Evolutionary conservation across 345 rosid genomes (phyloP).

Genomic region (Excoecaria cochinchinensis): DNA sequence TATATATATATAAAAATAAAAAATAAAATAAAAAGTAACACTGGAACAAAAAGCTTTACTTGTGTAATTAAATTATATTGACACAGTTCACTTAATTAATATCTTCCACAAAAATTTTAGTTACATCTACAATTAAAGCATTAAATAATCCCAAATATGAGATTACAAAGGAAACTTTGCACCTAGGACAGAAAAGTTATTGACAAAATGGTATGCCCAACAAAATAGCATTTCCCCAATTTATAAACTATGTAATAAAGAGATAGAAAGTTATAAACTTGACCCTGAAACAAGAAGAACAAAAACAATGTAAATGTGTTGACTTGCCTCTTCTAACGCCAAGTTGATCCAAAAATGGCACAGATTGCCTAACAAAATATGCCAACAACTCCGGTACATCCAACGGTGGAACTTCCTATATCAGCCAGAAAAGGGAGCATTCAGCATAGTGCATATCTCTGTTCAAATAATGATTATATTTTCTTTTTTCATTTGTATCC

Average conservation of each 20-base stretch:
- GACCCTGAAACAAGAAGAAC: not conserved
- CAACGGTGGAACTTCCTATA: conserved; percentile 77
- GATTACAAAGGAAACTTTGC: not conserved
- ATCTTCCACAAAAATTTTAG: not conserved
- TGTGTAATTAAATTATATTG: not conserved
- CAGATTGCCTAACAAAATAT: conserved; percentile 83
- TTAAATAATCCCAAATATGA: not conserved
- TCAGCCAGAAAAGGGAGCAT: conserved; percentile 9
- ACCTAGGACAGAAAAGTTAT: not conserved
- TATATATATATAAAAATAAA: too few species aligned
- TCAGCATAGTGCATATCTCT: conserved; percentile 2
- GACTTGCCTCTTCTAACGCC: conserved; percentile 74
- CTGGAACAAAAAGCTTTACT: not conserved
- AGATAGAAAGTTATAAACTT: not conserved
- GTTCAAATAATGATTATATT: too few species aligned
- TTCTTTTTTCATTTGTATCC: too few species aligned
- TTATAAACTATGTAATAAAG: not conserved
- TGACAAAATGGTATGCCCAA: not conserved
- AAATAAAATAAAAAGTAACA: not conserved
- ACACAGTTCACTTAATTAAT: not conserved
- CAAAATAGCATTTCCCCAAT: not conserved
- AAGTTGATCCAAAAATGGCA: conserved; percentile 86
- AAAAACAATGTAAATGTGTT: not conserved
- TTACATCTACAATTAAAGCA: not conserved
- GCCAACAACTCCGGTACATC: conserved; percentile 91